Conservation (phyloP, 2,329 filamentous ascomycete species). For the Amauroascus niger region DNA sequence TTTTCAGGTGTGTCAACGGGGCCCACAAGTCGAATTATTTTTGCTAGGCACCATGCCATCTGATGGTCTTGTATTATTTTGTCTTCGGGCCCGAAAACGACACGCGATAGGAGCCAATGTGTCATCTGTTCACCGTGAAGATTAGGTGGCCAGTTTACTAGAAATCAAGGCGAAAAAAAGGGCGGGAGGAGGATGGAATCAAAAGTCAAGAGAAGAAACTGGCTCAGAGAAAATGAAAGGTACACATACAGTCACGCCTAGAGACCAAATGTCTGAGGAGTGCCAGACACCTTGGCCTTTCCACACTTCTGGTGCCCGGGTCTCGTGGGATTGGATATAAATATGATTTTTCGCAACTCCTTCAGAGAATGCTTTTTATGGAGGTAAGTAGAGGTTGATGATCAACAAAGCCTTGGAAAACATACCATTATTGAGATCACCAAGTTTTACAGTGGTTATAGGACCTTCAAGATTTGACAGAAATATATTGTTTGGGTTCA, state of each 20-base stretch:
- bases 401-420: not conserved
- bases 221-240: too few species aligned
- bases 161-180: too few species aligned
- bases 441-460: slow-evolving; percentile 11
- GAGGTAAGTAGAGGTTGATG: not conserved
- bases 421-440: slow-evolving; percentile 15
- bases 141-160: not conserved
- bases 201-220: too few species aligned
- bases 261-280: slow-evolving; percentile 15
- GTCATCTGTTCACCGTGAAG: not conserved
- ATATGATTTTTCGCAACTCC: slow-evolving; percentile 10
- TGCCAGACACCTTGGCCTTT: slow-evolving; percentile 13
- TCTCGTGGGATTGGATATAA: slow-evolving; percentile 11
- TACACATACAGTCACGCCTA: slow-evolving; percentile 12
- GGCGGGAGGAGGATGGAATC: too few species aligned
- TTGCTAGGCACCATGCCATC: slow-evolving; percentile 12
- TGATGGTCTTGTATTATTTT: slow-evolving; percentile 10
- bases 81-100: slow-evolving; percentile 2
- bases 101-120: slow-evolving; percentile 10
- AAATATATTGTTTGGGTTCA: slow-evolving; percentile 16
- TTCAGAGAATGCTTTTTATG: slow-evolving; percentile 9
- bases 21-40: slow-evolving; percentile 14
- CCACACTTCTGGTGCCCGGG: slow-evolving; percentile 15
- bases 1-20: not conserved
- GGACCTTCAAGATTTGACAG: slow-evolving; percentile 8